Evolutionary conservation across 2,329 filamentous ascomycete genomes (phyloP).

Genomic region (Fusarium domesticum): DNA sequence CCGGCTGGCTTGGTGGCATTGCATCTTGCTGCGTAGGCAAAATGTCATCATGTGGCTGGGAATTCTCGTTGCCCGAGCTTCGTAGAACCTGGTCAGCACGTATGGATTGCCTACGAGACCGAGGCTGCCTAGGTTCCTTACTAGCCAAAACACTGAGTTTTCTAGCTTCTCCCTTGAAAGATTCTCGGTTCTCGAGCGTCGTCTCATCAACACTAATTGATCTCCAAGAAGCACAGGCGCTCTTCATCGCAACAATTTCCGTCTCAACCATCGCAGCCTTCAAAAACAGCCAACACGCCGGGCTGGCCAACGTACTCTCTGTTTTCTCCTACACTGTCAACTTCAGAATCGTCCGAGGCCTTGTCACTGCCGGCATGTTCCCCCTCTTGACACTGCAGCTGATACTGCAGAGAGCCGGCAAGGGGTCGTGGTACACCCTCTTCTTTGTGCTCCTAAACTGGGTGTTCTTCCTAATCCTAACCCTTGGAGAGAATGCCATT

Average conservation of each 20-base stretch:
- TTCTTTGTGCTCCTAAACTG: background rate
- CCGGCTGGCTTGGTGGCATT: too few species aligned
- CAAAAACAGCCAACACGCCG: background rate
- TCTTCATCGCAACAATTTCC: background rate
- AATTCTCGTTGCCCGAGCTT: too few species aligned
- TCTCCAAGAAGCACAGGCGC: slow-evolving; percentile 10
- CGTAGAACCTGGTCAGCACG: too few species aligned
- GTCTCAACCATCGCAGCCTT: background rate
- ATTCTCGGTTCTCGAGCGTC: background rate
- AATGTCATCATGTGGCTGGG: too few species aligned
- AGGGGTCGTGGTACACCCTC: background rate
- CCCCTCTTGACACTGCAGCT: slow-evolving; percentile 1
- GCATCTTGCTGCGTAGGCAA: too few species aligned
- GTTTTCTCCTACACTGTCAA: slow-evolving; percentile 3
- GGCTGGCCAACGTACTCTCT: background rate
- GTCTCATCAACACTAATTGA: background rate
- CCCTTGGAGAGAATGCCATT: background rate
- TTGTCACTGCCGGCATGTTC: background rate
- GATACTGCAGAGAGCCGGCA: background rate
- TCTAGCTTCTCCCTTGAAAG: too few species aligned
- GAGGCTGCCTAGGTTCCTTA: too few species aligned
- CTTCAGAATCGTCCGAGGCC: background rate
- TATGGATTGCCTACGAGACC: too few species aligned
- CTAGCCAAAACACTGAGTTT: too few species aligned
- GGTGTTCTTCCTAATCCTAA: background rate